Evolutionary conservation across 208 protist species (phyloP), one percentile per base, ranked within the genome.

Genomic region (Spironucleus salmonicida): DNA sequence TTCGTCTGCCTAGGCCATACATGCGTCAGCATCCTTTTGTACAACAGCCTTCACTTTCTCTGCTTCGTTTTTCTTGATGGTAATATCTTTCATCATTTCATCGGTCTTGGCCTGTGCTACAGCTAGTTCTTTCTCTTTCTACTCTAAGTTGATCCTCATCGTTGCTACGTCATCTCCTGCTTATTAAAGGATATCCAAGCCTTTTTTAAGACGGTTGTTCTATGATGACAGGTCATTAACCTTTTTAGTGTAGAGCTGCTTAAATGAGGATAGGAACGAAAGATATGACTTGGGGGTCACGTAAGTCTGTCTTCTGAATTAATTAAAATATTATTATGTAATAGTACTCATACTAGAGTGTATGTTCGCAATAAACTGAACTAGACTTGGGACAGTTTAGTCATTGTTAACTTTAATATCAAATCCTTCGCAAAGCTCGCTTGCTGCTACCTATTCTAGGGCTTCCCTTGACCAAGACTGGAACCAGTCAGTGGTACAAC

Each of bases 401-500:
- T 64, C 42, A 29, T 71, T 34, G 67, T 32, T 67, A 26, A 19
- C 74, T 27, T 69, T 89, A 86, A 93, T 92, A 76, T 91, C 83
- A 83, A 93, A 76, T 93, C 88, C 38, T 88, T 91, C 71, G 86
- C 85, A 75, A 94, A 88, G 41, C 88, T 91, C 68, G 87, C n/a
- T 86, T 34, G 85, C 86, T 13, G 91, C 90, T 39, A 95, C 92
- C 76, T 93, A 88, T 1, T 89, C 77, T 66, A 97, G 80, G 27
- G 91, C 93, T 82, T 94, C 87, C 78, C 91, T 88, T 26, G 93
- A 92, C 93, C 93, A 97, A 62, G 91, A 90, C 80, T 94, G 91
- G 89, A 96, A 97, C 92, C 93, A 97, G 84, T 97, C 94, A 81
- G 95, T 95, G 62, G 91, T 92, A 82, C 91, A 95, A 40, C 90